Evolutionary conservation across 108 stramenopile species (phyloP).

Genomic region (Nannochloropsis gaditana): DNA sequence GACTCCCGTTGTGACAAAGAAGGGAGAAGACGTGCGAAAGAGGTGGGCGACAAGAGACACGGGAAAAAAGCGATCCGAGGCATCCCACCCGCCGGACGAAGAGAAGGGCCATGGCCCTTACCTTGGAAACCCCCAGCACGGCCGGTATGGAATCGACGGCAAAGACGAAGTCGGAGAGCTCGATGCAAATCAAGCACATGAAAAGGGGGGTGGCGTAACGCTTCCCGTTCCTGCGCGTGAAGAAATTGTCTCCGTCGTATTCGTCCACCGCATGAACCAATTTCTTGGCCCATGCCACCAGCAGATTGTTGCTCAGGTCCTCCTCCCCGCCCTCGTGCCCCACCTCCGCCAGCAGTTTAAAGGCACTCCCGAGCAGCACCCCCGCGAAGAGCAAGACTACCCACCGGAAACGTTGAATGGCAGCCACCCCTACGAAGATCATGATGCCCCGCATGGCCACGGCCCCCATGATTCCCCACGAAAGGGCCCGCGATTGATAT

Average conservation of each 20-base stretch:
- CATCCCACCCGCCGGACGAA: neutral
- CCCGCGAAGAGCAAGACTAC: slow-evolving; percentile 73
- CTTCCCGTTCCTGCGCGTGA: slow-evolving; percentile 65
- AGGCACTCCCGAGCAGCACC: slow-evolving; percentile 69
- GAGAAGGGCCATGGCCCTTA: neutral
- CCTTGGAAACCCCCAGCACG: slow-evolving; percentile 83
- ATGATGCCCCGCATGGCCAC: slow-evolving; percentile 83
- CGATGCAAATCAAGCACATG: slow-evolving; percentile 83
- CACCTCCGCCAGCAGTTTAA: slow-evolving; percentile 60
- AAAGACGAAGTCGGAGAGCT: slow-evolving; percentile 90
- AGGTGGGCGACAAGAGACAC: neutral
- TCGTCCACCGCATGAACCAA: slow-evolving; percentile 63
- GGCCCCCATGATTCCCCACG: slow-evolving; percentile 59
- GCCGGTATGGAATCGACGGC: slow-evolving; percentile 93
- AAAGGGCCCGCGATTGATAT: slow-evolving; percentile 39
- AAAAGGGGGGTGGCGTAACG: slow-evolving; percentile 80
- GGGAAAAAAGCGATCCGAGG: neutral
- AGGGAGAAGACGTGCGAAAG: neutral
- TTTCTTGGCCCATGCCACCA: slow-evolving; percentile 62
- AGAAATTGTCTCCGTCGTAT: slow-evolving; percentile 81
- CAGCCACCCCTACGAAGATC: slow-evolving; percentile 82
- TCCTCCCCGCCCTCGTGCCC: slow-evolving; percentile 70
- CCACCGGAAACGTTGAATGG: slow-evolving; percentile 70
- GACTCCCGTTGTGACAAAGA: neutral
- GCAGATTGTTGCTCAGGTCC: slow-evolving; percentile 62